Percentiles rank a stretch among this genome's conserved stretches.
Evolutionary conservation across 768 basidiomycete species (phyloP).

Genomic region (Leccinellum rugosiceps): DNA sequence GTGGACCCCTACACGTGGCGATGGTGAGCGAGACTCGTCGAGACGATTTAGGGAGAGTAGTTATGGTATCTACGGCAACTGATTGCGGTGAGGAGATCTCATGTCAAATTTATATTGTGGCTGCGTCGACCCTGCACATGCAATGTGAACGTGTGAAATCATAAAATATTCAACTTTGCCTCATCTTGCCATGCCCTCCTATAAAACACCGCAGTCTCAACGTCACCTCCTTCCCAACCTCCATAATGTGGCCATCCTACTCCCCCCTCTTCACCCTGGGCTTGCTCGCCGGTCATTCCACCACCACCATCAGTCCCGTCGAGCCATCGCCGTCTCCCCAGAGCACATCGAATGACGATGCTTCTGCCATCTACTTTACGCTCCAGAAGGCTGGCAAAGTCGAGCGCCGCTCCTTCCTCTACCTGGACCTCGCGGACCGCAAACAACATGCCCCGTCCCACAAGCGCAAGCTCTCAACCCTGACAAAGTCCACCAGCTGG

Average conservation of each 20-base stretch:
- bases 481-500: slow-evolving; percentile 32
- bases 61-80: slow-evolving; percentile 17
- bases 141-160: slow-evolving; percentile 13
- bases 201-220: slow-evolving; percentile 9
- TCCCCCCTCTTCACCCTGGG: slow-evolving; percentile 67
- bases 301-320: slow-evolving; percentile 14
- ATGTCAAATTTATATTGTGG: slow-evolving; percentile 3
- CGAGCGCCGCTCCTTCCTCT: slow-evolving; percentile 59
- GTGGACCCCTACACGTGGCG: not conserved
- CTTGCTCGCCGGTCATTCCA: slow-evolving; percentile 39
- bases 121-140: slow-evolving; percentile 13
- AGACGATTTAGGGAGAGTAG: not conserved
- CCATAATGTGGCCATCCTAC: slow-evolving; percentile 33
- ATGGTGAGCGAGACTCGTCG: not conserved
- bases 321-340: not conserved
- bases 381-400: slow-evolving; percentile 34
- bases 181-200: not conserved
- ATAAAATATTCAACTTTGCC: slow-evolving; percentile 20
- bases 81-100: slow-evolving; percentile 11
- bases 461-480: slow-evolving; percentile 31
- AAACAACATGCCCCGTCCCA: slow-evolving; percentile 40
- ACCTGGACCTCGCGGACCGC: slow-evolving; percentile 62
- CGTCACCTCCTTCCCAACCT: not conserved
- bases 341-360: slow-evolving; percentile 14
- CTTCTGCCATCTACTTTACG: slow-evolving; percentile 48